Conservation (phyloP, 1,284 basidiomycete genomes). For the Exobasidium cylindrosporum region DNA sequence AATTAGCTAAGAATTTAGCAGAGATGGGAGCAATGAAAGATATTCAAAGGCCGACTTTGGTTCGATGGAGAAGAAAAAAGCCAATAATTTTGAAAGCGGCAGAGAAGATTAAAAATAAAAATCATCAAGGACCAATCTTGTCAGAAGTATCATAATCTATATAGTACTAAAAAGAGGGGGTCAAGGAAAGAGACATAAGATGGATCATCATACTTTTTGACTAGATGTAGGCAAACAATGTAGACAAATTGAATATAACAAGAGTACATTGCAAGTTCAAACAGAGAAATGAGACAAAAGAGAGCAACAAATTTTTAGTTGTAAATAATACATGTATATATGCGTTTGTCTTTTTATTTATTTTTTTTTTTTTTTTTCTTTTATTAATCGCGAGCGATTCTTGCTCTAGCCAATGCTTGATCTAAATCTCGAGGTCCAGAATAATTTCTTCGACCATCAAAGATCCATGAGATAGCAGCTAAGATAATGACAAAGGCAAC, state of each 20-base stretch:
- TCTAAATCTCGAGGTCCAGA: slow-evolving; percentile 27
- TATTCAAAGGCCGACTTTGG: slow-evolving; percentile 34
- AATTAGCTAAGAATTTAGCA: slow-evolving; percentile 34
- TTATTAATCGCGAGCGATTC: slow-evolving; percentile 1
- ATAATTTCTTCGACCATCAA: slow-evolving; percentile 28
- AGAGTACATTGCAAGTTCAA: background rate
- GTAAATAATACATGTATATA: no score
- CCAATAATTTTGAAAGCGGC: background rate
- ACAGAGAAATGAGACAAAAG: no score
- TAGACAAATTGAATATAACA: background rate
- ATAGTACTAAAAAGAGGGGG: no score
- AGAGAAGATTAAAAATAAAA: background rate
- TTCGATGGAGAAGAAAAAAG: slow-evolving; percentile 32
- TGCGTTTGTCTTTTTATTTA: no score
- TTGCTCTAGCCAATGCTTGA: slow-evolving; percentile 13
- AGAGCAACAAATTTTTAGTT: no score
- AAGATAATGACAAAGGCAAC: slow-evolving; percentile 29
- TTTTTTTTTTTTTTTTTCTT: background rate
- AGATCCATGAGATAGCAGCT: slow-evolving; percentile 28
- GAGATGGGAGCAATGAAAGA: slow-evolving; percentile 44
- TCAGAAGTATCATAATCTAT: background rate
- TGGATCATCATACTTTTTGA: background rate
- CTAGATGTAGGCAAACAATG: background rate
- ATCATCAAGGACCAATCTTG: slow-evolving; percentile 3
- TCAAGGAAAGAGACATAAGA: no score